phyloP scores from a whole-genome alignment of 1,284 basidiomycete genomes.

The Sparassis latifolia region DNA sequence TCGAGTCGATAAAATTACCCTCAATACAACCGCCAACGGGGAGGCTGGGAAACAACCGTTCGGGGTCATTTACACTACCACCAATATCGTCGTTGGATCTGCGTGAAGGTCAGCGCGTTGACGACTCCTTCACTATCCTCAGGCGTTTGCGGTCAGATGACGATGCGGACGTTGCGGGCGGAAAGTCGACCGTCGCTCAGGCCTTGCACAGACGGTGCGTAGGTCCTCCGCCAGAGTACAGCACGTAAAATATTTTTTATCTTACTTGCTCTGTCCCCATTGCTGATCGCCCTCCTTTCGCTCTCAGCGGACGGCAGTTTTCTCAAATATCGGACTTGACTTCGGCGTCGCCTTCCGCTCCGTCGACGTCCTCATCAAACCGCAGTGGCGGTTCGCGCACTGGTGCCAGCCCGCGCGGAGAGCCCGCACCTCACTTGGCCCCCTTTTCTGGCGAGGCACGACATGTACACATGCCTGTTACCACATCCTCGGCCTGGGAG shows the following conservation, averaged over 20 bases:
- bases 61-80: conserved; percentile 42
- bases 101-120: conserved; percentile 39
- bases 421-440: background rate
- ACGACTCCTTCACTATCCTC: conserved; percentile 58
- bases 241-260: too few relatives aligned
- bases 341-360: conserved; percentile 9
- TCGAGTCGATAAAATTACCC: conserved; percentile 6
- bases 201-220: conserved; percentile 12
- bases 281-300: too few relatives aligned
- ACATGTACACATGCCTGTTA: background rate
- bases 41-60: conserved; percentile 8
- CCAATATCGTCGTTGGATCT: conserved; percentile 64
- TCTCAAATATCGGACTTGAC: background rate
- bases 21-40: conserved; percentile 9
- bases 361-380: conserved; percentile 1
- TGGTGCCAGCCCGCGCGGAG: background rate
- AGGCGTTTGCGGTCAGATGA: conserved; percentile 49
- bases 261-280: too few relatives aligned
- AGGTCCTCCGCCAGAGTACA: conserved; percentile 1
- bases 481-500: conserved; percentile 1
- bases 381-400: background rate
- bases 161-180: conserved; percentile 16
- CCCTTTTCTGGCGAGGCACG: background rate
- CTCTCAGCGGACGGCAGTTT: too few relatives aligned
- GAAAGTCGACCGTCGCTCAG: background rate